Percentiles rank a stretch among this genome's conserved stretches.
phyloP scores from a whole-genome alignment of 495 filamentous ascomycete genomes.

The Penicillium coprophilum region DNA sequence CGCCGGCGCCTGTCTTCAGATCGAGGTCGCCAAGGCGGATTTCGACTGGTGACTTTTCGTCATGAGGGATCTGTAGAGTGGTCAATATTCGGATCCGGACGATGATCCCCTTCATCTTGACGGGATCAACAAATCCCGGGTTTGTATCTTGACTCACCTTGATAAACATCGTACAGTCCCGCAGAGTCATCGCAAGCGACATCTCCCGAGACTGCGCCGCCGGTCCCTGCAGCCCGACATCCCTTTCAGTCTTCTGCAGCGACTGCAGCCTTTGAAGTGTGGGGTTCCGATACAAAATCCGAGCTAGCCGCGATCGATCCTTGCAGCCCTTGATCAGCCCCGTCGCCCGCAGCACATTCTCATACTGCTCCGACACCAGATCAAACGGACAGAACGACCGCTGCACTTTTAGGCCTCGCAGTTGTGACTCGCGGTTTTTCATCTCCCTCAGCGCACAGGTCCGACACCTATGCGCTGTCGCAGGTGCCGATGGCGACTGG shows the following conservation, averaged over 20 bases:
- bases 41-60: constrained; percentile 52
- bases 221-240: constrained; percentile 43
- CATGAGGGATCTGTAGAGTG: constrained; percentile 24
- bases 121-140: neutral
- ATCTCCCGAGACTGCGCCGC: constrained; percentile 32
- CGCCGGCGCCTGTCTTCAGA: constrained; percentile 68
- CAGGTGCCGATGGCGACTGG: constrained; percentile 77
- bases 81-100: constrained; percentile 3
- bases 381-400: constrained; percentile 58
- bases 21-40: constrained; percentile 85
- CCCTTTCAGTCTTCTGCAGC: constrained; percentile 33
- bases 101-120: neutral
- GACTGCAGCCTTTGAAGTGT: constrained; percentile 37
- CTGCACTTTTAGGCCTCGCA: constrained; percentile 25
- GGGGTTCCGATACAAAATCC: constrained; percentile 37
- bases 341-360: constrained; percentile 39
- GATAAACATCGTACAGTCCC: constrained; percentile 85
- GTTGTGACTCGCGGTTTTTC: constrained; percentile 41
- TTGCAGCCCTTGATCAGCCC: constrained; percentile 38
- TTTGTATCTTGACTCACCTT: constrained; percentile 46
- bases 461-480: constrained; percentile 65
- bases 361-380: constrained; percentile 45
- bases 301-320: constrained; percentile 37
- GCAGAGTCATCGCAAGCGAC: constrained; percentile 75
- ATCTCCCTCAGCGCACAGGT: constrained; percentile 77